Evolutionary conservation across 805 yeast species (phyloP), one percentile per base, ranked within the genome.

Genomic region (Groenewaldozyma tartarivorans): DNA sequence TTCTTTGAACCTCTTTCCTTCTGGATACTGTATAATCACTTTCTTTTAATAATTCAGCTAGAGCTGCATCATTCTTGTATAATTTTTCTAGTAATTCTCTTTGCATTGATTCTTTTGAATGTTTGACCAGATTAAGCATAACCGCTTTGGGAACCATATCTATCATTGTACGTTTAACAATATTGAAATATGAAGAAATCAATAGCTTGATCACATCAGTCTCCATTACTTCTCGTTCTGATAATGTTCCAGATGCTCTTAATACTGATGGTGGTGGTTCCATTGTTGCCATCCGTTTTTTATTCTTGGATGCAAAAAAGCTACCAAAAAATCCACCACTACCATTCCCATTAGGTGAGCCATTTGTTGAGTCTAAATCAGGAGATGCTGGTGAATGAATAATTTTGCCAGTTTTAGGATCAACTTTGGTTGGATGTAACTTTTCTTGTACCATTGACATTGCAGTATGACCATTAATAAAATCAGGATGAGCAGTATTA

Each of bases 401-500:
- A 31, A 94, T 88, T 59, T 87, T 87, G 39, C 96, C 96, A 0
- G 94, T 79, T 67, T 87, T 88, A 43, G 96, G 94, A 63, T 86
- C 96, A 38, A 87, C 81, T 38, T 78, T 80, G 21, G 79, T 77
- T 47, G 84, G 86, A 55, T 75, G 88, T 62, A 86, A 64, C 58
- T 77, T 81, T 48, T 90, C 96, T 59, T 84, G 77, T 21, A 90
- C 96, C 60, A 87, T 79, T 2, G 84, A 77, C 82, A 92, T 79
- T 2, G 98, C 98, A 57, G 85, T 94, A 19, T 92, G 77, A 38
- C 98, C 97, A 62, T 84, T 87, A 55, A 92, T 71, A 55, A 92
- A 74, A 60, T 92, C 97, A 4, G 97, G 96, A 59, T 92, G 98
- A 1, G 96, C 96, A 4, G 97, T 92, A 65, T 92, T 92, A 54